Evolutionary conservation across 805 yeast genomes (phyloP).

Genomic region (Pichia nakasei): DNA sequence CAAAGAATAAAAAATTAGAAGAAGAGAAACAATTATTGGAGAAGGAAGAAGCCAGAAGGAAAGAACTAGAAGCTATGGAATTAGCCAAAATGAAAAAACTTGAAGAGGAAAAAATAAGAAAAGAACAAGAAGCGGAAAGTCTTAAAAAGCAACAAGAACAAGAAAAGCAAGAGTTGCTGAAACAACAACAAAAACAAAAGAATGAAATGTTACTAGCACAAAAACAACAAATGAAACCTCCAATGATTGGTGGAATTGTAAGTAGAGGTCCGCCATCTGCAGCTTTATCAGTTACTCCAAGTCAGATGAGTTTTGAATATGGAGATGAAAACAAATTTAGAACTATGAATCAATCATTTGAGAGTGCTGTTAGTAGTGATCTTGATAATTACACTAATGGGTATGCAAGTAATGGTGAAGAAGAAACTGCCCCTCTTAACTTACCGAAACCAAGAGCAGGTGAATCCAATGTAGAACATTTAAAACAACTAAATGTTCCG

Average conservation of each 20-base stretch:
- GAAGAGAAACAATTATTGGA: slow-evolving; percentile 1
- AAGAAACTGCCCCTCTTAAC: slow-evolving; percentile 7
- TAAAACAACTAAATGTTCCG: background rate
- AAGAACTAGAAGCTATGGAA: background rate
- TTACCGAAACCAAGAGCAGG: slow-evolving; percentile 3
- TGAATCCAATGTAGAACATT: background rate
- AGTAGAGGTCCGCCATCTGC: slow-evolving; percentile 6
- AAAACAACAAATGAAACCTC: background rate
- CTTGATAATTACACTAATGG: slow-evolving; percentile 3
- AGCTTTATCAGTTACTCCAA: slow-evolving; percentile 2
- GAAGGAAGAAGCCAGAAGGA: background rate
- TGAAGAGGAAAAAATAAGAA: slow-evolving; percentile 1
- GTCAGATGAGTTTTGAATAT: slow-evolving; percentile 9
- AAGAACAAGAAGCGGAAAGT: background rate
- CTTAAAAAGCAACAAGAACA: background rate
- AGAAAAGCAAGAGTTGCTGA: background rate
- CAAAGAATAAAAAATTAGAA: slow-evolving; percentile 1
- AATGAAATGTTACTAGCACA: background rate
- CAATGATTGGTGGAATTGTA: background rate
- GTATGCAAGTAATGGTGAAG: slow-evolving; percentile 5
- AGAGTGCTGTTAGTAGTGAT: slow-evolving; percentile 1
- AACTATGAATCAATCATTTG: slow-evolving; percentile 1
- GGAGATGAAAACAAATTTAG: slow-evolving; percentile 5
- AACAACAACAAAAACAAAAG: slow-evolving; percentile 1
- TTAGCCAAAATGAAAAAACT: background rate